These are phyloP conservation scores for Emericellopsis atlantica DNA, from an alignment of 2,329 filamentous ascomycete genomes.

Conservation along the genomic window DNA sequence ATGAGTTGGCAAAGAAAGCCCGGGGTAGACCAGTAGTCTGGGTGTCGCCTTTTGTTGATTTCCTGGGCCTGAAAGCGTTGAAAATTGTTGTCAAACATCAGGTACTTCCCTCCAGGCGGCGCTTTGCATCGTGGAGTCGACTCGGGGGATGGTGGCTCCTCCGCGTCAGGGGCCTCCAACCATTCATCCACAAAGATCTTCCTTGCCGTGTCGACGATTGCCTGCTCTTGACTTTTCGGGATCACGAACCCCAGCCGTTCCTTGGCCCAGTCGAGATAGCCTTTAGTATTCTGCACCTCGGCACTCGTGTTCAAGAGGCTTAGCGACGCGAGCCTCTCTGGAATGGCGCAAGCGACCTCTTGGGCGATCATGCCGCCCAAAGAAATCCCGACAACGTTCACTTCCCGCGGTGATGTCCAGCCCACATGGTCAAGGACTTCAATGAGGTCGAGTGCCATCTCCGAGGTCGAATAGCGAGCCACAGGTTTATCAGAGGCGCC, in stretches of 20 bases:
- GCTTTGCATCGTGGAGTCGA: constrained; percentile 25
- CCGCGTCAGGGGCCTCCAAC: constrained; percentile 48
- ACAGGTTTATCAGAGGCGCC: constrained; percentile 69
- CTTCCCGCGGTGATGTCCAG: constrained; percentile 43
- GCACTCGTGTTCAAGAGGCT: constrained; percentile 51
- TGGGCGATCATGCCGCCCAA: constrained; percentile 92
- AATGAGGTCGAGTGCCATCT: constrained; percentile 70
- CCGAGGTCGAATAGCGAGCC: constrained; percentile 65
- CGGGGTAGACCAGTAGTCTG: constrained; percentile 44
- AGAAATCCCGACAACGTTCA: constrained; percentile 64
- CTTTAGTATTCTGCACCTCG: constrained; percentile 44
- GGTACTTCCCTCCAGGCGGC: constrained; percentile 20
- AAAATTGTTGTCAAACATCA: constrained; percentile 59
- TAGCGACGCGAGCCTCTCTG: constrained; percentile 40
- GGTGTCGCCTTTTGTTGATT: constrained; percentile 54
- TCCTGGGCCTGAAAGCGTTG: constrained; percentile 76
- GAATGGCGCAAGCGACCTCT: constrained; percentile 51
- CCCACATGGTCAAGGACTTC: constrained; percentile 58
- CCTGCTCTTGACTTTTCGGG: constrained; percentile 57
- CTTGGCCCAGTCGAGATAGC: constrained; percentile 52
- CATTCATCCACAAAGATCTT: constrained; percentile 56
- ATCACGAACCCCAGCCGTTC: constrained; percentile 44
- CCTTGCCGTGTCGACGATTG: constrained; percentile 49
- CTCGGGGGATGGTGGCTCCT: constrained; percentile 30
- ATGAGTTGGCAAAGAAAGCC: constrained; percentile 69